These are phyloP conservation scores for Sporothrix schenckii DNA, from an alignment of 2,329 filamentous ascomycete genomes.

Conservation along the genomic window DNA sequence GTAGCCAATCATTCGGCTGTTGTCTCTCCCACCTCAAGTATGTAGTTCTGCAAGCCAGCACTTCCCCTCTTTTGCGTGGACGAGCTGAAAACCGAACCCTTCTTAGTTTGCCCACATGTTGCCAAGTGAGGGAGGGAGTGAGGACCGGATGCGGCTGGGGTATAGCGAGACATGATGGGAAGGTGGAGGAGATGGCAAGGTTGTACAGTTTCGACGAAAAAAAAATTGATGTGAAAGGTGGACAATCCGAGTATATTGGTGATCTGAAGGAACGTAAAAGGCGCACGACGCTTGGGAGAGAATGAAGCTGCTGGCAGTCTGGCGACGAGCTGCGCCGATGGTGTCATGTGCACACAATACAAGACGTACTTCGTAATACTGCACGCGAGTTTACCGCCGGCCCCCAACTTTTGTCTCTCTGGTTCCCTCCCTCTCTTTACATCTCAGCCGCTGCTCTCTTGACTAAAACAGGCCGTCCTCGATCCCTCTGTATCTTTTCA, in stretches of 20 bases:
- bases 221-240: no score
- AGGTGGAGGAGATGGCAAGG: not conserved
- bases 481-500: not conserved
- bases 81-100: not conserved
- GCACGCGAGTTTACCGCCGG: not conserved
- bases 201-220: no score
- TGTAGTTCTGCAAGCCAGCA: not conserved
- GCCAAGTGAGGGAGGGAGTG: not conserved
- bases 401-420: not conserved
- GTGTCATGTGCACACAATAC: not conserved
- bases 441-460: not conserved
- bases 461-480: not conserved
- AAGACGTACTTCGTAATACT: no score
- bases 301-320: not conserved
- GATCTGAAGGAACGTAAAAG: no score
- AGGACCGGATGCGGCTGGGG: not conserved
- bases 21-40: no score
- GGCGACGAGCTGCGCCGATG: constrained; percentile 1
- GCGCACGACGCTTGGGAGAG: not conserved
- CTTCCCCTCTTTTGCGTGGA: not conserved
- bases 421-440: not conserved
- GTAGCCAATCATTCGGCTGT: no score
- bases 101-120: not conserved
- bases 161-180: constrained; percentile 4
- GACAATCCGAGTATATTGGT: no score